phyloP scores from a whole-genome alignment of 257 asterid species.

The Capsicum rhomboideum region DNA sequence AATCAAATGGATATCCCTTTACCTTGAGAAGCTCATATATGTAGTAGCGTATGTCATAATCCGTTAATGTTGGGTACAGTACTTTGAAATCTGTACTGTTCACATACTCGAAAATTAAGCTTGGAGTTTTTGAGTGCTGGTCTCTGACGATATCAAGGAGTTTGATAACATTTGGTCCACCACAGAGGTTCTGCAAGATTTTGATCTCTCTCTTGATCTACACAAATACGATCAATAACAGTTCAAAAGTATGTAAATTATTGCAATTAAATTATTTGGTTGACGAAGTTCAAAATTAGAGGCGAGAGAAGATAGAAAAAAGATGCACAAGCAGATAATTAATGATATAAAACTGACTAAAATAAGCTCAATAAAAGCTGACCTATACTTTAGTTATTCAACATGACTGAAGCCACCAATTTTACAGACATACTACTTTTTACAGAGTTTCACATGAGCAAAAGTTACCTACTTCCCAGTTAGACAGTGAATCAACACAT shows the following conservation, averaged over 20 bases:
- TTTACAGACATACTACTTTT: neutral
- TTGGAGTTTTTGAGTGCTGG: conserved; percentile 76
- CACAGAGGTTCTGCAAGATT: conserved; percentile 68
- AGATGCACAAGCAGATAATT: neutral
- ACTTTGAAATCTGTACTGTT: conserved; percentile 80
- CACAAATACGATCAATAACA: neutral
- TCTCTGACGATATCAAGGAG: conserved; percentile 70
- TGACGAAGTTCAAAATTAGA: neutral
- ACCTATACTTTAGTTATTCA: neutral
- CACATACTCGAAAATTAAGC: conserved; percentile 73
- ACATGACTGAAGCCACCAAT: neutral
- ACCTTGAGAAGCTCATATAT: conserved; percentile 83
- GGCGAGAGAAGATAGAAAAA: neutral
- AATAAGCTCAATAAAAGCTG: neutral
- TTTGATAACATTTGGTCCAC: conserved; percentile 68
- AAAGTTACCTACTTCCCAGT: neutral
- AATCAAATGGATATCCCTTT: conserved; percentile 1
- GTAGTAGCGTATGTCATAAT: conserved; percentile 78
- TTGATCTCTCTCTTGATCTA: conserved; percentile 79
- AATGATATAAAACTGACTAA: neutral
- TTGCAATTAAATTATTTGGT: neutral
- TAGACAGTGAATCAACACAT: neutral
- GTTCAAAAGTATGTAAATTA: neutral
- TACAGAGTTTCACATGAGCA: neutral
- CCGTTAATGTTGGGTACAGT: conserved; percentile 67